A percentile compares a stretch with the other conserved stretches of the same genome.
Conservation (phyloP, 176 grass and related monocot genomes). For the Thalia dealbata region DNA sequence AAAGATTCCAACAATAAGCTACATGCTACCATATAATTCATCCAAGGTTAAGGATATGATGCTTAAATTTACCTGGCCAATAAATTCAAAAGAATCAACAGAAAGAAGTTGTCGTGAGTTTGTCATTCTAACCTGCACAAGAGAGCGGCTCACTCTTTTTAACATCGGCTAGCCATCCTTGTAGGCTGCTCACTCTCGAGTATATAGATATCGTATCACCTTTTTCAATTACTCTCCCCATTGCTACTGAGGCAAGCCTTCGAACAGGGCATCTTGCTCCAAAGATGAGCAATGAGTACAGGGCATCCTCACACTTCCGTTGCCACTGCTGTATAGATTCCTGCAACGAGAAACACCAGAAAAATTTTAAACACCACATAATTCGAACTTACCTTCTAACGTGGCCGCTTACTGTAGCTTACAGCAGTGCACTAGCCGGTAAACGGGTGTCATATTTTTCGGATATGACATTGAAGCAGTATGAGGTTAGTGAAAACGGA, state of each 20-base stretch:
- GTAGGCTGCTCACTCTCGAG: conserved; percentile 77
- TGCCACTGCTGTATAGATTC: conserved; percentile 91
- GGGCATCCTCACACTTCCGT: conserved; percentile 96
- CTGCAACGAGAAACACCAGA: conserved; percentile 26
- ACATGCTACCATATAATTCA: not conserved
- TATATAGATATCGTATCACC: conserved; percentile 85
- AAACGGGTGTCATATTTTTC: too few species aligned
- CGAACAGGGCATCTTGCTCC: conserved; percentile 72
- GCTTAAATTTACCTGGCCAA: not conserved
- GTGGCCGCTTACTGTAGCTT: too few species aligned
- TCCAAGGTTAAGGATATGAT: not conserved
- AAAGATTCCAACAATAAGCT: not conserved
- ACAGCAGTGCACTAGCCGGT: too few species aligned
- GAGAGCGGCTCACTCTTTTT: conserved; percentile 76
- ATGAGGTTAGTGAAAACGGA: not conserved
- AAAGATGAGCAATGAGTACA: conserved; percentile 74
- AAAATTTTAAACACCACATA: not conserved
- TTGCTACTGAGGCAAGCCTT: conserved; percentile 62
- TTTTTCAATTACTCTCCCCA: conserved; percentile 79
- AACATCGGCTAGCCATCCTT: conserved; percentile 82
- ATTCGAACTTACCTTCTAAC: not conserved
- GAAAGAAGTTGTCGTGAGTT: conserved; percentile 2
- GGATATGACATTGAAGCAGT: not conserved
- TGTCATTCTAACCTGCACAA: conserved; percentile 56
- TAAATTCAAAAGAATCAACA: not conserved